These are phyloP conservation scores for Buxus sempervirens DNA, from an alignment of 164 flowering plant genomes.

Conservation along the genomic window DNA sequence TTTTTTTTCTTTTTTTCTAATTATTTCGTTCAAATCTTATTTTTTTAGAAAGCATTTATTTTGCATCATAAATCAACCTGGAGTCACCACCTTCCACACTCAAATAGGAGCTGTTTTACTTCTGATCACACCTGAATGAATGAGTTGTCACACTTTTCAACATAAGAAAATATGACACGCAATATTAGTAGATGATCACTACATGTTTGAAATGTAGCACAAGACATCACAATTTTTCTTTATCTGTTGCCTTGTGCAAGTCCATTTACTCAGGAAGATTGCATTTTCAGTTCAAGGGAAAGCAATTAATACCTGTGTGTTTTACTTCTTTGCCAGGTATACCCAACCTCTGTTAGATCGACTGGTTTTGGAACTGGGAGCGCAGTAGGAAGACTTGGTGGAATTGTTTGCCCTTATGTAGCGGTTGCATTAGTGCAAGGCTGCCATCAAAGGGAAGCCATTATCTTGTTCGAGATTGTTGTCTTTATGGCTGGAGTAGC, in stretches of 20 bases:
- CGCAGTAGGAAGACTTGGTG: conserved; percentile 76
- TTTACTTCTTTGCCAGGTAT: conserved; percentile 42
- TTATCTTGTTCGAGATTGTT: conserved; percentile 51
- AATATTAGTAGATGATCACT: neutral
- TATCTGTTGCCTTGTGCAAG: too few species aligned
- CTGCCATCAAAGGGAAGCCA: conserved; percentile 66
- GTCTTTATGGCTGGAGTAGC: conserved; percentile 51
- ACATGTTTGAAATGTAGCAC: too few species aligned
- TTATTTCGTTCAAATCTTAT: too few species aligned
- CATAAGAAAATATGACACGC: neutral
- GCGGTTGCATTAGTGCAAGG: conserved; percentile 68
- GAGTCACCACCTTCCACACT: neutral
- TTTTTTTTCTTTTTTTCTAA: too few species aligned
- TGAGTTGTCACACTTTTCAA: neutral
- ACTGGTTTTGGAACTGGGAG: conserved; percentile 72
- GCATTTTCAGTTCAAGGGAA: neutral
- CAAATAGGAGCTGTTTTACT: neutral
- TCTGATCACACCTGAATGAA: neutral
- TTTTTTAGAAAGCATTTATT: neutral
- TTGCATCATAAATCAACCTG: neutral
- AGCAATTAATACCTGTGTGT: neutral
- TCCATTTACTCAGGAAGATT: neutral
- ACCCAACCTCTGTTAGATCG: conserved; percentile 70
- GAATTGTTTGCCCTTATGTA: conserved; percentile 80
- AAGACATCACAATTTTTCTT: too few species aligned